Evolutionary conservation across 305 asterid species (phyloP).

Genomic region (Euphrasia arctica): DNA sequence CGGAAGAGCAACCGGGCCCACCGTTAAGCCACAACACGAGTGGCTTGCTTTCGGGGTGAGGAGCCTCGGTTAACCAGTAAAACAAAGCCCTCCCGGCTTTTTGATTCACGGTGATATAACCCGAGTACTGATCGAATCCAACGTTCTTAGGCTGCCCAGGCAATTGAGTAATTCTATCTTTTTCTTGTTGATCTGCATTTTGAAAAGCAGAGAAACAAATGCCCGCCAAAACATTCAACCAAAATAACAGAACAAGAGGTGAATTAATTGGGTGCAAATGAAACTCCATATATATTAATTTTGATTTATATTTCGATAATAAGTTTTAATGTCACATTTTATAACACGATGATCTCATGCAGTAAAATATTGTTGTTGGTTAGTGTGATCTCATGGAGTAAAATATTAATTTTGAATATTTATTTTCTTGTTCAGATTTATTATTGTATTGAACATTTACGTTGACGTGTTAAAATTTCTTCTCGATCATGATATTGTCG

Average conservation of each 20-base stretch:
- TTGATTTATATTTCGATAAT: too few relatives aligned
- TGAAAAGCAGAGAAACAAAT: constrained; percentile 41
- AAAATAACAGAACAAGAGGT: constrained; percentile 31
- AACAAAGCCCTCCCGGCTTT: constrained; percentile 32
- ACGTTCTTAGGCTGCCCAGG: constrained; percentile 87
- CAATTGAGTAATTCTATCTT: constrained; percentile 59
- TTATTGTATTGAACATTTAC: too few relatives aligned
- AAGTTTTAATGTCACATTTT: too few relatives aligned
- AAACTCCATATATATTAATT: constrained; percentile 38
- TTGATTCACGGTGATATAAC: constrained; percentile 74
- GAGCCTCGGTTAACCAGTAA: constrained; percentile 79
- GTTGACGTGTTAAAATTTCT: too few relatives aligned
- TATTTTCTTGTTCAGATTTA: too few relatives aligned
- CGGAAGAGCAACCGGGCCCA: constrained; percentile 98
- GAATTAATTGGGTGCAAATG: constrained; percentile 13
- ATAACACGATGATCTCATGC: too few relatives aligned
- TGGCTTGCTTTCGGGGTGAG: constrained; percentile 72
- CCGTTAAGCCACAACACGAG: constrained; percentile 96
- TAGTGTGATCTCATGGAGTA: too few relatives aligned
- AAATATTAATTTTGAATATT: too few relatives aligned
- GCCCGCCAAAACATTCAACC: constrained; percentile 45
- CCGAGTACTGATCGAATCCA: constrained; percentile 76
- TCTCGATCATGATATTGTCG: too few relatives aligned
- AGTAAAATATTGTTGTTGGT: too few relatives aligned
- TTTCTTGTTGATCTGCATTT: constrained; percentile 53